Conservation (phyloP, 768 basidiomycete species). For the Udeniomyces megalosporus region DNA sequence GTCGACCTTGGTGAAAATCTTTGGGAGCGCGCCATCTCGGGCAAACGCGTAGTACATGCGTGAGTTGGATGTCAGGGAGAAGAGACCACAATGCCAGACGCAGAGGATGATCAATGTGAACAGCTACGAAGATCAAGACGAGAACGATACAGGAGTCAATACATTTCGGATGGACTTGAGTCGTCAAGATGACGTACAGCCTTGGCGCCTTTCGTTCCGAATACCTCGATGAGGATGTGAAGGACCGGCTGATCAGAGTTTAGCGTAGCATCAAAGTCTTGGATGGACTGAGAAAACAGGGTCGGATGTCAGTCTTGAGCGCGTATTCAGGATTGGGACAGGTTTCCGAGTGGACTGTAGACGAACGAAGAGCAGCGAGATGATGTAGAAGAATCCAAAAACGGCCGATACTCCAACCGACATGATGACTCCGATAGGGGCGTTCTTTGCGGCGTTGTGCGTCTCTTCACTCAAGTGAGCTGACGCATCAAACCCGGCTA, state of each 20-base stretch:
- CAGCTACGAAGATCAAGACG: slow-evolving; percentile 41
- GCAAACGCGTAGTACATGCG: slow-evolving; percentile 73
- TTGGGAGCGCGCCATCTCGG: slow-evolving; percentile 55
- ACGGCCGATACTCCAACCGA: slow-evolving; percentile 55
- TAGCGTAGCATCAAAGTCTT: slow-evolving; percentile 46
- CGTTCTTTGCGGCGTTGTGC: slow-evolving; percentile 37
- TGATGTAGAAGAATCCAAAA: slow-evolving; percentile 58
- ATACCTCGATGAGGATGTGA: slow-evolving; percentile 62
- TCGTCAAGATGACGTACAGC: slow-evolving; percentile 42
- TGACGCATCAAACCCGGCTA: slow-evolving; percentile 48
- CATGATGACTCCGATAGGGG: slow-evolving; percentile 37
- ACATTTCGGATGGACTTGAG: not conserved
- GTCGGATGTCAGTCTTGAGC: not conserved
- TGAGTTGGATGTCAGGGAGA: slow-evolving; percentile 61
- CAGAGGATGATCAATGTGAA: slow-evolving; percentile 48
- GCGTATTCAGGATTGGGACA: too few species aligned
- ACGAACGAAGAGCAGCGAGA: slow-evolving; percentile 29
- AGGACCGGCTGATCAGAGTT: slow-evolving; percentile 52
- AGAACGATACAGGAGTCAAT: not conserved
- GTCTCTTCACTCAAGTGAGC: slow-evolving; percentile 67
- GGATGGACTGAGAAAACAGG: slow-evolving; percentile 48
- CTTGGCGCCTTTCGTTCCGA: slow-evolving; percentile 57
- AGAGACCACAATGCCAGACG: slow-evolving; percentile 25
- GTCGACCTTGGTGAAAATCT: slow-evolving; percentile 51
- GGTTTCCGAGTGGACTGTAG: too few species aligned